Base-by-base conservation (phyloP, 805 yeast genomes). In the Yarrowia yakushimensis region DNA sequence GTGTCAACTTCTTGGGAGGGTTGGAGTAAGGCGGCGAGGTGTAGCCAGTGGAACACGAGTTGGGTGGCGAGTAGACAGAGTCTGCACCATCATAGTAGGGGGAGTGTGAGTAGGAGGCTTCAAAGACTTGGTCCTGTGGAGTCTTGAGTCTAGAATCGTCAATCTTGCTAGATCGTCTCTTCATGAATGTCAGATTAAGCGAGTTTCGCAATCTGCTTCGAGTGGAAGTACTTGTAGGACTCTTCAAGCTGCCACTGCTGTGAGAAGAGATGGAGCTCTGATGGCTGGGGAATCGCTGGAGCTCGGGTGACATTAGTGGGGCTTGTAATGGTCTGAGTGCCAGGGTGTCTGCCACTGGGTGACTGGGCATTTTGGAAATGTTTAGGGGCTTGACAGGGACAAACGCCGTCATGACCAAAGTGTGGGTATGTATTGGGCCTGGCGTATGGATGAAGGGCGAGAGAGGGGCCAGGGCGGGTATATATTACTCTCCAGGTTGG, bases 371-470 rank as follows among this genome's bases (percentile, higher is more conserved):
- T 20, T 48, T 48, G 8, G 39, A 48, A 8, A 48, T 48, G 39
- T 48, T 48, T 11, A 48, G 28, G 20, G 55, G 55, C 55, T 48
- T 48, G 39, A 48, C 39, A 1, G 55, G n/a, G 20, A 31, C 55
- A n/a, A 48, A 2, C 6, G 52, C 22, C n/a, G 20, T 31, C 39
- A 48, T 48, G 20, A 0, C 23, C 15, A 17, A 46, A 4, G 25
- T 25, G 20, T 20, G 50, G 50, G 34, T 43, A 43, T 43, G 5
- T 43, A 43, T 43, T 43, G 50, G 13, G 50, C 25, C 50, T 43
- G n/a, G 50, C 31, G 34, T 43, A 43, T 42, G 50, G 2, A 27
- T 17, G 34, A 13, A 17, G 15, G 20, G 11, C 5, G 18, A 34
- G 20, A 34, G 37, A n/a, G 37, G 34, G 12, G 8, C 34, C 34